Conservation (phyloP, 371 early-diverging fungal species). For the Mucor velutinosus region DNA sequence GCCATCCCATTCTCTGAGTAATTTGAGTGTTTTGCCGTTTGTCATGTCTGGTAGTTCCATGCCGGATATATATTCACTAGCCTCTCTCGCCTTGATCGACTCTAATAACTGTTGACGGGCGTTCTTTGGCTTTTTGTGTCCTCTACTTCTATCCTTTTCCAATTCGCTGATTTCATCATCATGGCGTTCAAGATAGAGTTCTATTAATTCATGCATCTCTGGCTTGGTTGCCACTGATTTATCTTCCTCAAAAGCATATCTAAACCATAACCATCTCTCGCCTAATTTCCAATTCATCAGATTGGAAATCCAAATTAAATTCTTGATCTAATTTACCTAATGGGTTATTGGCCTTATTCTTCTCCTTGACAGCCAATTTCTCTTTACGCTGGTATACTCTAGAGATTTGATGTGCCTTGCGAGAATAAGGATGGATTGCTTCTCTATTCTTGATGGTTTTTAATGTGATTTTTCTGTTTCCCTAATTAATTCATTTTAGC, state of each 20-base stretch:
- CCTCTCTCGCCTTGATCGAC: conserved; percentile 47
- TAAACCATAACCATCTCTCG: conserved; percentile 67
- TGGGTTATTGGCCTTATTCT: conserved; percentile 30
- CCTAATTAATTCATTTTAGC: conserved; percentile 10
- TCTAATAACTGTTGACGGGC: conserved; percentile 53
- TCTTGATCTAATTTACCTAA: conserved; percentile 30
- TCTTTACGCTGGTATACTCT: conserved; percentile 57
- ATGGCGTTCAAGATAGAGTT: conserved; percentile 49
- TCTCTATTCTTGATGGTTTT: conserved; percentile 67
- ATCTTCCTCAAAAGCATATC: conserved; percentile 58
- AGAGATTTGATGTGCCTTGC: conserved; percentile 61
- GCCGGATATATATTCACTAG: conserved; percentile 59
- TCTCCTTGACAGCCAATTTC: conserved; percentile 45
- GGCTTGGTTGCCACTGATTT: conserved; percentile 39
- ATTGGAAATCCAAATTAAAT: background rate
- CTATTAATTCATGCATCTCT: conserved; percentile 56
- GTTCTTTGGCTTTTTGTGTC: conserved; percentile 52
- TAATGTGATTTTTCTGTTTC: conserved; percentile 60
- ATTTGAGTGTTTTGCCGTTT: conserved; percentile 53
- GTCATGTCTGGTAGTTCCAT: conserved; percentile 64
- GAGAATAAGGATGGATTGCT: conserved; percentile 62
- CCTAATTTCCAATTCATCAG: conserved; percentile 13
- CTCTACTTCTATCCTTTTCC: conserved; percentile 46
- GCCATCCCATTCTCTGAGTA: conserved; percentile 63
- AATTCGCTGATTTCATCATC: conserved; percentile 58